A percentile compares a stretch with the other conserved stretches of the same genome.
phyloP scores from a whole-genome alignment of 2,329 filamentous ascomycete species.

The Aspergillus spinulosporus region DNA sequence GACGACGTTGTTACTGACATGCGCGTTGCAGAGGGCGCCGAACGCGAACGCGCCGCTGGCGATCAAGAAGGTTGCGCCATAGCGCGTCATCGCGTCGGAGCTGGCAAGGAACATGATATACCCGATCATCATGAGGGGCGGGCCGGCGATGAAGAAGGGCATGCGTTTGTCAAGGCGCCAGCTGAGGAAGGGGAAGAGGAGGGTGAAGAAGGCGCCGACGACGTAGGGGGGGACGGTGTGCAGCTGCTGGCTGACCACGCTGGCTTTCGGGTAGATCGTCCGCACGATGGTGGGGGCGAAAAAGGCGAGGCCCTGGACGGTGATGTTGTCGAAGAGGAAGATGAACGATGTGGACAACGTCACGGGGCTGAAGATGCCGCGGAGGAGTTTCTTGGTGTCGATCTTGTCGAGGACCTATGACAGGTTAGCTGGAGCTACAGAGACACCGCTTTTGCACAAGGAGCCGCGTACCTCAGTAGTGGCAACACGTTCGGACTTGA shows the following conservation, averaged over 20 bases:
- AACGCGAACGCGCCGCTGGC: constrained; percentile 64
- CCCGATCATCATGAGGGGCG: constrained; percentile 66
- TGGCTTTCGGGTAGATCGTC: constrained; percentile 63
- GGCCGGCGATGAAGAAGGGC: constrained; percentile 60
- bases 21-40: constrained; percentile 66
- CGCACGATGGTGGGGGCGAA: constrained; percentile 69
- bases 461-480: constrained; percentile 53
- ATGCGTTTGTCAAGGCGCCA: constrained; percentile 62
- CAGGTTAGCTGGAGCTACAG: too few relatives aligned
- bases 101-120: constrained; percentile 70
- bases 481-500: constrained; percentile 67
- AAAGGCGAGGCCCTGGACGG: constrained; percentile 69
- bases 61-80: constrained; percentile 70
- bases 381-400: constrained; percentile 58
- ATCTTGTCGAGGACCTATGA: constrained; percentile 56
- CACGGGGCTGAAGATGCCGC: constrained; percentile 65
- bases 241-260: constrained; percentile 65
- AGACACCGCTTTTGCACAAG: too few relatives aligned
- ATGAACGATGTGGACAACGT: constrained; percentile 58
- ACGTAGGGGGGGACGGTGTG: constrained; percentile 70
- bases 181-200: constrained; percentile 62
- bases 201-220: constrained; percentile 65
- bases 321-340: constrained; percentile 68
- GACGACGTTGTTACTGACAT: constrained; percentile 69
- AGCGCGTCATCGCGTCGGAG: constrained; percentile 55